phyloP scores from a whole-genome alignment of 345 rosid species.

The Tarenaya hassleriana region DNA sequence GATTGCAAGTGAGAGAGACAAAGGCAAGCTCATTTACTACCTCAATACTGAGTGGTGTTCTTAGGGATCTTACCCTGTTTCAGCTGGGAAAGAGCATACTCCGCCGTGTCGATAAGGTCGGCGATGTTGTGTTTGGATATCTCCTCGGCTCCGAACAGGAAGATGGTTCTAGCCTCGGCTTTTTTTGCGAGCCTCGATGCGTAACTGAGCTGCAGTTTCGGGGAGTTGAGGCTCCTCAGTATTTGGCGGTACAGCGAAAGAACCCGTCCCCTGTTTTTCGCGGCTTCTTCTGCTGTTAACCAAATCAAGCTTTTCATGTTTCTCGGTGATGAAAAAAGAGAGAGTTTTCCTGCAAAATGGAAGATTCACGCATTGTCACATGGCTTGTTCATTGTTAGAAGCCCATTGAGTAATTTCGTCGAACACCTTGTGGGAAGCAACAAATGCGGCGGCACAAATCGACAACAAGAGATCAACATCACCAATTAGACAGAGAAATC shows the following conservation, averaged over 20 bases:
- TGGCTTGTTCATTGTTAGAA: neutral
- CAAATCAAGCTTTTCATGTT: constrained; percentile 38
- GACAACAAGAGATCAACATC: accelerated
- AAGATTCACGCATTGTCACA: neutral
- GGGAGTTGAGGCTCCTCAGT: constrained; percentile 47
- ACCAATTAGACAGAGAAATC: neutral
- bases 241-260: constrained; percentile 48
- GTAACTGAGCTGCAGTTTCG: constrained; percentile 42
- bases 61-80: constrained; percentile 53
- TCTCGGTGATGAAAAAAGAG: neutral
- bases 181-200: constrained; percentile 56
- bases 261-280: constrained; percentile 45
- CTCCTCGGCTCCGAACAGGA: constrained; percentile 50
- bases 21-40: no score
- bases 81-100: constrained; percentile 43
- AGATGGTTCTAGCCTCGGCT: constrained; percentile 50
- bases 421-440: constrained; percentile 14
- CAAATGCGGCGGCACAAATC: no score
- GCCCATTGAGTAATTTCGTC: constrained; percentile 23
- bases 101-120: constrained; percentile 48
- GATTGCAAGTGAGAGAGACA: no score
- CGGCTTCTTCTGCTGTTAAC: constrained; percentile 49
- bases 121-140: constrained; percentile 43
- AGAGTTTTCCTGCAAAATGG: constrained; percentile 10
- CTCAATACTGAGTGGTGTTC: constrained; percentile 27